These are phyloP conservation scores for Kalanchoe fedtschenkoi DNA, from an alignment of 164 flowering plant genomes.

Conservation along the genomic window DNA sequence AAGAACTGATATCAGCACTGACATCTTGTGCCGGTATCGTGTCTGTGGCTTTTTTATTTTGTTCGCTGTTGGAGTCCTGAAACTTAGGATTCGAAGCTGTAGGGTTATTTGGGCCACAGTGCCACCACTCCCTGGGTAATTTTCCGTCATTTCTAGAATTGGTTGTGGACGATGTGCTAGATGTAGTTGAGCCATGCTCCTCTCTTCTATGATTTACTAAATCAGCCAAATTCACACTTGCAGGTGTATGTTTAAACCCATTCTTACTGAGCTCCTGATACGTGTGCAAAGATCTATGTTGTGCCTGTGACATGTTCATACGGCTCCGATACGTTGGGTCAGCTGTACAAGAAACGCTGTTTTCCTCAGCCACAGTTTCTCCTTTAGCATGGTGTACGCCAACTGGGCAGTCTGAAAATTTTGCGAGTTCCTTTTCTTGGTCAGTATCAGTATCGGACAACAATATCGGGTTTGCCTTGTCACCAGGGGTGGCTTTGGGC, in stretches of 20 bases:
- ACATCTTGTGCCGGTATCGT: conserved; percentile 4
- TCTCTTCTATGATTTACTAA: conserved; percentile 45
- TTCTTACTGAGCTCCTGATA: conserved; percentile 10
- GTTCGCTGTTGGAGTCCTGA: conserved; percentile 9
- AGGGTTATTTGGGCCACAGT: conserved; percentile 8
- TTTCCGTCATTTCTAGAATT: conserved; percentile 7
- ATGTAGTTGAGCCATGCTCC: conserved; percentile 13
- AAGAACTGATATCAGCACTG: conserved; percentile 8
- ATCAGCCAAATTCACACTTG: conserved; percentile 20
- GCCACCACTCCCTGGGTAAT: conserved; percentile 9
- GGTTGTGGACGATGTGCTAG: conserved; percentile 13
- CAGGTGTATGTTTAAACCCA: conserved; percentile 5
- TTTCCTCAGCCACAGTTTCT: conserved; percentile 21
- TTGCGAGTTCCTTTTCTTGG: neutral
- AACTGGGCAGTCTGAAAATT: conserved; percentile 16
- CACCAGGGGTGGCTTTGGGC: neutral
- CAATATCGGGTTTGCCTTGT: conserved; percentile 7
- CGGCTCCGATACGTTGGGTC: conserved; percentile 10
- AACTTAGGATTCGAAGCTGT: conserved; percentile 5
- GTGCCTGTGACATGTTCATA: conserved; percentile 16
- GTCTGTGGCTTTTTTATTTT: neutral
- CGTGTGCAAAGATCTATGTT: conserved; percentile 16
- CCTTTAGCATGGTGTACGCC: conserved; percentile 12
- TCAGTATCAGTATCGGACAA: neutral
- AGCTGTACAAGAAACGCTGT: conserved; percentile 8